Evolutionary conservation across 163 green algal genomes (phyloP), one percentile per base, ranked within the genome.

Genomic region (Coccomyxa subellipsoidea): DNA sequence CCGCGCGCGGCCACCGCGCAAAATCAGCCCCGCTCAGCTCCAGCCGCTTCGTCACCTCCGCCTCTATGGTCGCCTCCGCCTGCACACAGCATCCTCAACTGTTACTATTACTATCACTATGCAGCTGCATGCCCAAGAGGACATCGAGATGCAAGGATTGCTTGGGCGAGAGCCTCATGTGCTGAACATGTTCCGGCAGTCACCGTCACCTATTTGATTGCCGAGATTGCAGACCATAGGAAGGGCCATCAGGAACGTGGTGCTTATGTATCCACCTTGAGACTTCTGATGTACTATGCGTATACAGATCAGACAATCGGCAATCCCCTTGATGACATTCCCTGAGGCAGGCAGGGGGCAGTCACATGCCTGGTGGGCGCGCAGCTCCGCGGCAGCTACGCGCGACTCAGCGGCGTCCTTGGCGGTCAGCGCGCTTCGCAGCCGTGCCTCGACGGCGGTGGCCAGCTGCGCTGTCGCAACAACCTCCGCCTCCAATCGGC

Each of bases 401-500:
- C 82, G 81, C 40, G 88, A 73, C 35, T 87, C 73, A 6, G 88
- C 82, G 23, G 79, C 71, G 23, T 90, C 87, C 21, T 76, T 75
- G 2, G 84, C 79, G 0, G 18, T 35, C 5, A 82, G 80, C 3
- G 88, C 89, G 3, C 84, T 80, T 6, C 81, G 80, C 69, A 95
- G 81, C 7, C 85, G 80, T 0, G 80, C 76, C 83, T 96, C 93
- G 18, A 95, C 81, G 4, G 53, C 66, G 0, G 89, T 88, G 27
- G 92, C 88, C 37, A 94, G 86, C 2, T 81, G 77, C 12, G 84
- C 92, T 5, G 91, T 92, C 25, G 84, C 85, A 38, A 93, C 10
- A 54, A 96, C 84, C 88, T 96, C 90, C 32, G 90, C 85, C 77
- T 96, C 88, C 38, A 91, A 77, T 2, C 83, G 54, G 25, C 77